Percentiles rank a stretch among this genome's conserved stretches.
These are phyloP conservation scores for Auricularia sp. DNA, from an alignment of 768 basidiomycete species.

Conservation along the genomic window DNA sequence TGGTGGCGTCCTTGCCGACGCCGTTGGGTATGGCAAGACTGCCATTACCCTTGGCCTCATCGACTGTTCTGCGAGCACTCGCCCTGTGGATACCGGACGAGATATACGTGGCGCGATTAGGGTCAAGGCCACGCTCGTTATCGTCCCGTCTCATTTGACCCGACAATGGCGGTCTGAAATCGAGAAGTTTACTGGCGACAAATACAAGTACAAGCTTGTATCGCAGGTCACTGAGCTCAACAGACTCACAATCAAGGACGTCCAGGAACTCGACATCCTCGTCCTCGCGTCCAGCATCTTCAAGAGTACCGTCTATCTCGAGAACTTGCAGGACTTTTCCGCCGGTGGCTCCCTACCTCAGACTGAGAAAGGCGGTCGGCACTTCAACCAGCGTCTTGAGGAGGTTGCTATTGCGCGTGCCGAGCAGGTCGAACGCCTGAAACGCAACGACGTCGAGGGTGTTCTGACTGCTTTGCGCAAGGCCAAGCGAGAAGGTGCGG, in stretches of 20 bases:
- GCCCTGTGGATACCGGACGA: conserved; percentile 17
- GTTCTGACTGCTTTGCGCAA: conserved; percentile 58
- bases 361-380: conserved; percentile 54
- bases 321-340: conserved; percentile 63
- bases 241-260: conserved; percentile 54
- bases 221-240: conserved; percentile 64
- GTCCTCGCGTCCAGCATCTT: conserved; percentile 83
- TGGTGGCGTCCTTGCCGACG: conserved; percentile 89
- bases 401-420: conserved; percentile 46
- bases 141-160: conserved; percentile 85
- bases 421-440: conserved; percentile 58
- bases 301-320: conserved; percentile 63
- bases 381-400: conserved; percentile 78
- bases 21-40: conserved; percentile 96
- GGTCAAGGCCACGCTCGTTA: conserved; percentile 69
- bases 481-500: conserved; percentile 49
- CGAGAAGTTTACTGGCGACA: conserved; percentile 59
- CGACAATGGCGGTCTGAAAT: conserved; percentile 87
- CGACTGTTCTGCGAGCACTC: conserved; percentile 48
- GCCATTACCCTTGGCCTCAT: conserved; percentile 88
- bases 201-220: conserved; percentile 56
- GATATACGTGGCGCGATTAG: conserved; percentile 49
- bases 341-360: conserved; percentile 56
- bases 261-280: conserved; percentile 76
- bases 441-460: conserved; percentile 48